These are phyloP conservation scores for Trebouxia sp. DNA, from an alignment of 139 green algal species.

Conservation along the genomic window DNA sequence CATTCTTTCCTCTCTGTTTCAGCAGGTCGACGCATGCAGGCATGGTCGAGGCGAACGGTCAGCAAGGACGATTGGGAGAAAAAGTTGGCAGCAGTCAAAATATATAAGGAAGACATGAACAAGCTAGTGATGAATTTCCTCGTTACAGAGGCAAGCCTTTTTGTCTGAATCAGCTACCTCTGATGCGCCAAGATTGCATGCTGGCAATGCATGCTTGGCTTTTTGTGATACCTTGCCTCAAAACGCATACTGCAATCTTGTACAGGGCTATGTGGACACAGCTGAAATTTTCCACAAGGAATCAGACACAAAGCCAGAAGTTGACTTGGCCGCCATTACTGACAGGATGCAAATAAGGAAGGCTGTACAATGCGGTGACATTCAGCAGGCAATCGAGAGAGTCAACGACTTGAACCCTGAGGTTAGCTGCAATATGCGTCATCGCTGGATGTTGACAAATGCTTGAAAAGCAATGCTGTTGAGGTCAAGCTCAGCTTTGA, in stretches of 20 bases:
- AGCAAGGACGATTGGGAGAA: constrained; percentile 74
- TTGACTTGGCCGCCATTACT: constrained; percentile 80
- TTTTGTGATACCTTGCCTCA: neutral
- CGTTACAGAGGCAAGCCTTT: constrained; percentile 85
- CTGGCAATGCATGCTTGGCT: neutral
- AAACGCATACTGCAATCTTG: neutral
- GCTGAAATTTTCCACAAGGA: constrained; percentile 86
- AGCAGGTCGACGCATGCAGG: neutral
- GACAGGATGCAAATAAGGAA: constrained; percentile 90
- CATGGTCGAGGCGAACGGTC: neutral
- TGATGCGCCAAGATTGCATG: neutral
- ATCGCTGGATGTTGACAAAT: too few species aligned
- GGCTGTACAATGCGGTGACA: constrained; percentile 80
- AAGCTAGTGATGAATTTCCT: constrained; percentile 95
- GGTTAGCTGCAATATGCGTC: too few species aligned
- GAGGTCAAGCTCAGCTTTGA: too few species aligned
- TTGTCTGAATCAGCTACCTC: neutral
- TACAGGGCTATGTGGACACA: constrained; percentile 92
- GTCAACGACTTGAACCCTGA: constrained; percentile 93
- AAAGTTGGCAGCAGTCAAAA: constrained; percentile 63
- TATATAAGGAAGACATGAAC: constrained; percentile 94
- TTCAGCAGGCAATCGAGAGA: constrained; percentile 82
- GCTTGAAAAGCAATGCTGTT: too few species aligned
- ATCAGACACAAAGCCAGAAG: constrained; percentile 67
- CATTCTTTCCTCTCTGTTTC: too few species aligned